These are phyloP conservation scores for Gyromitra esculenta DNA, from an alignment of 2,329 filamentous ascomycete species.

Conservation along the genomic window DNA sequence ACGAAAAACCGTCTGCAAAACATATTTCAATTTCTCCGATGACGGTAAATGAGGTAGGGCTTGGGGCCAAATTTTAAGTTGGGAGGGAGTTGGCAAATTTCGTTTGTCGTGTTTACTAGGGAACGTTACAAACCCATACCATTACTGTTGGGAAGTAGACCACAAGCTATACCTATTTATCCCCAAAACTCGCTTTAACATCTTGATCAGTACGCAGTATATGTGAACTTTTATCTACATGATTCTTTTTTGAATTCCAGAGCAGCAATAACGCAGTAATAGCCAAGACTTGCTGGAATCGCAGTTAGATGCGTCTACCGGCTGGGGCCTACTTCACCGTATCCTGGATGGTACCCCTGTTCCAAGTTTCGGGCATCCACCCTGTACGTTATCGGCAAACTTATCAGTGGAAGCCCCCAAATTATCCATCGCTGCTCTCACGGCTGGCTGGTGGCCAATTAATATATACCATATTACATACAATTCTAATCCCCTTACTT, in stretches of 20 bases:
- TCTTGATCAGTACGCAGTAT: too few species aligned
- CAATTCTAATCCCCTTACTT: slow-evolving; percentile 24
- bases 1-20: slow-evolving; percentile 11
- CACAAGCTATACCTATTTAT: neutral
- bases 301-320: slow-evolving; percentile 27
- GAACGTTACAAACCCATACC: neutral
- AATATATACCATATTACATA: slow-evolving; percentile 29
- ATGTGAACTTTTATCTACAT: too few species aligned
- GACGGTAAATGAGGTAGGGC: slow-evolving; percentile 26
- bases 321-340: slow-evolving; percentile 31
- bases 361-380: slow-evolving; percentile 6
- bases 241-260: neutral
- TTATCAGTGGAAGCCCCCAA: slow-evolving; percentile 36
- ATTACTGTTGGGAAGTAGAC: neutral
- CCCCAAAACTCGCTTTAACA: neutral
- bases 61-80: slow-evolving; percentile 1
- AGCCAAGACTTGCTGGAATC: slow-evolving; percentile 5
- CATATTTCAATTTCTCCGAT: slow-evolving; percentile 3
- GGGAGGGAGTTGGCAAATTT: slow-evolving; percentile 1
- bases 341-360: slow-evolving; percentile 19
- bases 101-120: neutral
- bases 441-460: slow-evolving; percentile 32
- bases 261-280: slow-evolving; percentile 9
- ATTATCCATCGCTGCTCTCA: slow-evolving; percentile 6
- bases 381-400: slow-evolving; percentile 39